phyloP scores from a whole-genome alignment of 768 basidiomycete species.

The Podaxis sp. region DNA sequence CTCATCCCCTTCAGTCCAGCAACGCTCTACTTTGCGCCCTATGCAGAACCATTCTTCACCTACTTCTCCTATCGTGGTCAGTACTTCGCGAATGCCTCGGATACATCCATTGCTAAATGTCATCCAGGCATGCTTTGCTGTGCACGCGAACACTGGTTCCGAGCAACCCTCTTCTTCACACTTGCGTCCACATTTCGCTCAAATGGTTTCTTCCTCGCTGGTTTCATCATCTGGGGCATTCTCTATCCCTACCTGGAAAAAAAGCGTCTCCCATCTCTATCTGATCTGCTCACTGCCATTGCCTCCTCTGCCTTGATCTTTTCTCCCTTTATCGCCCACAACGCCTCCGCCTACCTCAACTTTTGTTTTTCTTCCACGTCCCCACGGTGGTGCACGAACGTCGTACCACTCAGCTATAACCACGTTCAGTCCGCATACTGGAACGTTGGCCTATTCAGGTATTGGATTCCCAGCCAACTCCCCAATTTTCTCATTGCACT shows the following conservation, averaged over 20 bases:
- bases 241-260: conserved; percentile 45
- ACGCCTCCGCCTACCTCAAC: conserved; percentile 54
- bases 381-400: conserved; percentile 58
- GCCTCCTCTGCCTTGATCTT: conserved; percentile 41
- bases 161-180: conserved; percentile 58
- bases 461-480: conserved; percentile 79
- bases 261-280: conserved; percentile 6
- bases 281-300: neutral
- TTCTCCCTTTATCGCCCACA: conserved; percentile 69
- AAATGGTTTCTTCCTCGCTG: conserved; percentile 72
- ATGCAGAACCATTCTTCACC: conserved; percentile 85
- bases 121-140: conserved; percentile 57
- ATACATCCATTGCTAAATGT: neutral
- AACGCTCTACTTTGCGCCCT: conserved; percentile 66
- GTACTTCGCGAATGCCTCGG: conserved; percentile 11
- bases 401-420: conserved; percentile 70
- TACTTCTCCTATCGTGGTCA: conserved; percentile 70
- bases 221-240: conserved; percentile 75
- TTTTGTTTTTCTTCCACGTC: conserved; percentile 51
- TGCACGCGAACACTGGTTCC: conserved; percentile 42
- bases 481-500: conserved; percentile 84
- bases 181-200: conserved; percentile 67
- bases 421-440: conserved; percentile 85
- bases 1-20: conserved; percentile 79
- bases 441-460: conserved; percentile 79